Base-by-base conservation (phyloP, 257 asterid species). In the Marsdenia floribunda region DNA sequence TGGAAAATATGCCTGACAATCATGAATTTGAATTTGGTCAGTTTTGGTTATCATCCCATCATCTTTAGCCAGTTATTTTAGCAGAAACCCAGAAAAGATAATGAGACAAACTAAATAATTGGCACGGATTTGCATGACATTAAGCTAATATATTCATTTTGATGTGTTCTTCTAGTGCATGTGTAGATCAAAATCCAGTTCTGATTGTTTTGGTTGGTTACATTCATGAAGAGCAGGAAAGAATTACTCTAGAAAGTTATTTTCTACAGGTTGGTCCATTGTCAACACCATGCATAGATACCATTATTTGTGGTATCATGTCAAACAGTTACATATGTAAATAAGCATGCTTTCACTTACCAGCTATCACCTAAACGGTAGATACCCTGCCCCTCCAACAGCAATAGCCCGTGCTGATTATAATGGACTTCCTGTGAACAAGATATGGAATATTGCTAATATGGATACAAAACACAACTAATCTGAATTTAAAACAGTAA, bases 321-420 rank as follows among this genome's bases (percentile, higher is more conserved):
- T 29, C 53, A 58, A 58, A 47, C 21, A 22, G 58, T 38, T 22
- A 19, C 18, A 74, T 26, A 15, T 1, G 7, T 40, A 40, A 40
- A 40, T 13, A 13, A 26, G 13, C 77, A 12, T 33, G 35, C 26
- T 73, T 8, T 60, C 38, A 54, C 84, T 74, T 84, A 93, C 99
- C 99, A 95, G 91, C 85, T 95, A 82, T 92, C 97, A 21, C 94
- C 93, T 76, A 92, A 79, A 67, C 99, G 96, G 86, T 95, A 95
- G 55, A 95, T 81, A 75, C 99, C 99, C 81, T 88, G 97, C 68
- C 99, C 99, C 77, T 92, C 99, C 87, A 92, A 85, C 73, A 95
- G 95, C 86, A 95, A 75, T 78, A 95, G 73, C 40, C 99, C 99
- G 15, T 95, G 99, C 86, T 92, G 98, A 80, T 92, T 90, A 75